Percentiles rank a stretch among this genome's conserved stretches.
Conservation (phyloP, 495 filamentous ascomycete species). For the Neurospora sp. region DNA sequence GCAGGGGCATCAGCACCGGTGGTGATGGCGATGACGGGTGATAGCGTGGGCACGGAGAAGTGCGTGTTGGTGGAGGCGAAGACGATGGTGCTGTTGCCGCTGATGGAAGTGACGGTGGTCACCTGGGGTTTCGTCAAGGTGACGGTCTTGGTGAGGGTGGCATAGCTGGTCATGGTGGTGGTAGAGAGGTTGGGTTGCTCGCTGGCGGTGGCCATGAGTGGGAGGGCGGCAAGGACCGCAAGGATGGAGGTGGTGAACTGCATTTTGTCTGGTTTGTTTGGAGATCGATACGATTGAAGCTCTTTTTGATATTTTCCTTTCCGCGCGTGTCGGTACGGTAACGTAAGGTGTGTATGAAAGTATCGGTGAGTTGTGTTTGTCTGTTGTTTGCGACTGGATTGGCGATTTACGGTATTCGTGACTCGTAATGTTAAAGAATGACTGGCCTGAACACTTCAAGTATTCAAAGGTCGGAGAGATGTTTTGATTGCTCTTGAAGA, state of each 20-base stretch:
- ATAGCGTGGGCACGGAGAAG: constrained; percentile 2
- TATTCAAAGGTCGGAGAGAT: constrained; percentile 21
- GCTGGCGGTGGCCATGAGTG: constrained; percentile 28
- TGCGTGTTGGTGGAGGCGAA: constrained; percentile 15
- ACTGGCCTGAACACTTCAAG: constrained; percentile 31
- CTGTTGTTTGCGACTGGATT: constrained; percentile 3
- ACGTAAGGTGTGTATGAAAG: not conserved
- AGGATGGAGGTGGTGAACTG: constrained; percentile 25
- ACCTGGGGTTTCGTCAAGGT: constrained; percentile 32
- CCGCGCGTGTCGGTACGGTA: not conserved
- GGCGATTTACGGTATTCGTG: not conserved
- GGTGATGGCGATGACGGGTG: constrained; percentile 12
- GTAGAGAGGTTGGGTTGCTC: constrained; percentile 17
- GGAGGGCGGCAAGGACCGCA: constrained; percentile 13
- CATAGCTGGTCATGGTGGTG: constrained; percentile 37
- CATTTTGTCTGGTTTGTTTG: not conserved
- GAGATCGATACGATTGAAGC: not conserved
- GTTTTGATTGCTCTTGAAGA: constrained; percentile 12
- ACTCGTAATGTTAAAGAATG: constrained; percentile 19
- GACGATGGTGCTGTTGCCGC: constrained; percentile 14
- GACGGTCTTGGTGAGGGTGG: constrained; percentile 43
- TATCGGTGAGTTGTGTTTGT: constrained; percentile 22
- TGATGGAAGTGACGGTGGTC: constrained; percentile 12
- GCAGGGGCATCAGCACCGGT: constrained; percentile 15
- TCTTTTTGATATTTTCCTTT: not conserved